Base-by-base conservation (phyloP, 352 stramenopile species). In the Phytophthora vignae region DNA sequence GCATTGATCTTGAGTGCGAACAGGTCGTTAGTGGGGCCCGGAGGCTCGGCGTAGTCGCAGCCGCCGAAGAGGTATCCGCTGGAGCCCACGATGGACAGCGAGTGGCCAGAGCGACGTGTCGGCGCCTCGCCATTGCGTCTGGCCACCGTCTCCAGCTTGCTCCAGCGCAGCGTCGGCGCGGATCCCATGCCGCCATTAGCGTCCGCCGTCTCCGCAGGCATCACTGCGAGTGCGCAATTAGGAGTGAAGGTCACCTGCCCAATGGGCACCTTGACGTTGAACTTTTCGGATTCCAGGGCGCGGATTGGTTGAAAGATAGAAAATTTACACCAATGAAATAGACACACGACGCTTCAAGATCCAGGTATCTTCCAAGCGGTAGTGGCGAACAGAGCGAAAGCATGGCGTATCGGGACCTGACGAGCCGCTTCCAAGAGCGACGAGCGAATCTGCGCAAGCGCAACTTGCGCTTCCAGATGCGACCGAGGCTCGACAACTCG, bases 21-120 rank as follows among this genome's bases (percentile, higher is more conserved):
- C 10, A 98, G 82, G 58, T 98, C 93, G 64, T 96, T 98, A 1
- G 91, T 98, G 10, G 96, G 97, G 0, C 95, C 95, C 2, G 96
- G 94, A 8, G 92, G 88, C 31, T 96, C 83, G 17, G 77, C 60
- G 60, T 97, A 90, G 75, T 97, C 93, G 76, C 86, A 98, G 29
- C 97, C 97, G 42, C 96, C 97, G 78, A 99, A 99, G 14, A 99
- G 79, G 67, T 96, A 99, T 15, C 83, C 88, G 60, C 82, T 96
- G 25, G 85, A 88, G 62, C 94, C 94, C 14, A 98, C 83, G 52
- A 98, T 81, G 36, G 91, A 98, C 54, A 99, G 91, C 42, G 94
- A 92, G 77, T 99, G 96, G 38, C 96, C 96, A 22, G 96, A 99
- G 40, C 96, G 88, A 19, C 96, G 94, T 2, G 84, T 87, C 8